A percentile compares a stretch with the other conserved stretches of the same genome.
Conservation (phyloP, 2,329 filamentous ascomycete genomes). For the Pseudogymnoascus sp. region DNA sequence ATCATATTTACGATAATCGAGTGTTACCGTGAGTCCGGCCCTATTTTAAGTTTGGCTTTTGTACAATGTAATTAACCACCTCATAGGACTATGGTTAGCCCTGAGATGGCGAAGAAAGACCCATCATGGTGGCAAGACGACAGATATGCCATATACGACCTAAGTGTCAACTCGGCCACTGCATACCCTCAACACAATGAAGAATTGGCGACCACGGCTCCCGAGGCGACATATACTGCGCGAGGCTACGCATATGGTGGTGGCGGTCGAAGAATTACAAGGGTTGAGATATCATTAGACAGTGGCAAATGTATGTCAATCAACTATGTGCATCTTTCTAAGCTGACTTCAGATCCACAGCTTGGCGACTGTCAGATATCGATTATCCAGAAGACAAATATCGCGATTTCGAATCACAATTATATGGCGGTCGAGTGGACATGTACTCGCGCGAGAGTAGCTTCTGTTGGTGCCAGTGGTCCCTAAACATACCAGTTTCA, state of each 20-base stretch:
- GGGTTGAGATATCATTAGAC: conserved; percentile 77
- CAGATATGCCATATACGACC: conserved; percentile 84
- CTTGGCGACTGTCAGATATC: conserved; percentile 70
- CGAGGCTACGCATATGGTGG: conserved; percentile 84
- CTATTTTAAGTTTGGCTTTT: too few relatives aligned
- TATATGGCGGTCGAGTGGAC: conserved; percentile 72
- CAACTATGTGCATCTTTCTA: not conserved
- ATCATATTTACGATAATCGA: conserved; percentile 89
- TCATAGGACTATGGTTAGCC: conserved; percentile 62
- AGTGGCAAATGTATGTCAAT: conserved; percentile 51
- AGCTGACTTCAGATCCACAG: not conserved
- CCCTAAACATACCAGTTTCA: conserved; percentile 55
- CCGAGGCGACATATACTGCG: conserved; percentile 51
- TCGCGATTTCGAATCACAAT: conserved; percentile 52
- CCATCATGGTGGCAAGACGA: conserved; percentile 81
- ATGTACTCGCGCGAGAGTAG: conserved; percentile 73
- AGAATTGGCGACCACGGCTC: conserved; percentile 43
- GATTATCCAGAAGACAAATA: conserved; percentile 83
- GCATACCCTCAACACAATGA: conserved; percentile 77
- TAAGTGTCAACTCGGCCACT: conserved; percentile 78
- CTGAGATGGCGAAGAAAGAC: conserved; percentile 68
- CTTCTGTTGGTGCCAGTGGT: conserved; percentile 94
- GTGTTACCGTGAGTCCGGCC: conserved; percentile 53
- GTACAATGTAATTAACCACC: not conserved
- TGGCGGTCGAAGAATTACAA: conserved; percentile 73